Evolutionary conservation across 2,329 filamentous ascomycete species (phyloP).

Genomic region (Neofusicoccum ribis): DNA sequence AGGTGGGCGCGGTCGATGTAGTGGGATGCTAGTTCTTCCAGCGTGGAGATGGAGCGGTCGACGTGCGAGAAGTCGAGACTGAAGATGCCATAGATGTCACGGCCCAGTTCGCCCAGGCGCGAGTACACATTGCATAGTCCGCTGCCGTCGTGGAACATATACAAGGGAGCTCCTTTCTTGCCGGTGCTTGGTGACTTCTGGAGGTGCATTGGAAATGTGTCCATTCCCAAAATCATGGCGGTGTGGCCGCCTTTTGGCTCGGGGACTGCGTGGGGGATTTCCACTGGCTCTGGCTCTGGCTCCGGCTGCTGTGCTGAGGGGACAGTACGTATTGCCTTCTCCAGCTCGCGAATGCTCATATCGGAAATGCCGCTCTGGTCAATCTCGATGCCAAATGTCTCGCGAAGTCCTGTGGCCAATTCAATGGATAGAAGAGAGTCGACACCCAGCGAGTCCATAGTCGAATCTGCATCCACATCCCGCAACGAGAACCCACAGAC

Average conservation of each 20-base stretch:
- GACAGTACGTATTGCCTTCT: neutral
- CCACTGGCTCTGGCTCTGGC: too few species aligned
- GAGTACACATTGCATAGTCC: slow-evolving; percentile 29
- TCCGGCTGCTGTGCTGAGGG: neutral
- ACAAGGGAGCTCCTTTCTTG: slow-evolving; percentile 27
- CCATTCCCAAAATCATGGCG: neutral
- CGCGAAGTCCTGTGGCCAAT: slow-evolving; percentile 23
- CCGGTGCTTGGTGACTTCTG: neutral
- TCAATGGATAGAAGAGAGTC: slow-evolving; percentile 32
- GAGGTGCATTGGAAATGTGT: neutral
- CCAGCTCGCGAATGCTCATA: neutral
- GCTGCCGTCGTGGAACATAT: slow-evolving; percentile 58
- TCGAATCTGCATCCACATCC: slow-evolving; percentile 22
- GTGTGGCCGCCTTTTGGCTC: neutral
- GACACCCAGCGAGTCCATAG: slow-evolving; percentile 26
- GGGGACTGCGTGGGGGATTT: too few species aligned
- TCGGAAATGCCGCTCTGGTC: neutral
- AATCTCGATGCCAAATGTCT: slow-evolving; percentile 27
- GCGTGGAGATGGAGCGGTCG: neutral
- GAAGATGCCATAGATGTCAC: slow-evolving; percentile 25
- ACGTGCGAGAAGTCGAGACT: slow-evolving; percentile 25
- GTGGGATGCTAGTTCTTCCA: neutral
- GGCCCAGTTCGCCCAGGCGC: slow-evolving; percentile 22
- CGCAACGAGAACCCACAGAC: slow-evolving; percentile 23
- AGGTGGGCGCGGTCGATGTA: neutral